A percentile compares a stretch with the other conserved stretches of the same genome.
Evolutionary conservation across 2,329 filamentous ascomycete species (phyloP).

Genomic region (Verticillium klebahnii): DNA sequence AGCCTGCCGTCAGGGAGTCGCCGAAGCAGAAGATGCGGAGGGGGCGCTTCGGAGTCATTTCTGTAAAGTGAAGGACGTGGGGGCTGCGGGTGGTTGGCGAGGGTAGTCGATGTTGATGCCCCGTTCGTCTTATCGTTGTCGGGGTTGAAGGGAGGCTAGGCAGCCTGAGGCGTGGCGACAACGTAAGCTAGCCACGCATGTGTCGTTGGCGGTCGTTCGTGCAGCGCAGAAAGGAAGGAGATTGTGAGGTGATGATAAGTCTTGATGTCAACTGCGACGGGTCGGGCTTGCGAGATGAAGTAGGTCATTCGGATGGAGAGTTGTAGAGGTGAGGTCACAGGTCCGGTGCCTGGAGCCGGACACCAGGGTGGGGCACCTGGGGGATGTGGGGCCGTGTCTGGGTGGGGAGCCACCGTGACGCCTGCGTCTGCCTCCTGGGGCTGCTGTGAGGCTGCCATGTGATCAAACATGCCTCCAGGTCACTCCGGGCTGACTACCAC

Average conservation of each 20-base stretch:
- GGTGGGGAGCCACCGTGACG: background rate
- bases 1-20: conserved; percentile 60
- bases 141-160: background rate
- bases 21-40: conserved; percentile 60
- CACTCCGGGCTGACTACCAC: background rate
- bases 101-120: background rate
- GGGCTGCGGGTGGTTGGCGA: too few relatives aligned
- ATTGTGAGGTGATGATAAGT: background rate
- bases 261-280: background rate
- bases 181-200: too few relatives aligned
- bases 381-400: background rate
- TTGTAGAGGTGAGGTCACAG: background rate
- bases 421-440: background rate
- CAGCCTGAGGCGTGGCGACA: background rate
- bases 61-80: background rate
- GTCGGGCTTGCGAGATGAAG: too few relatives aligned
- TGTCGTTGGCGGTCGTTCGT: too few relatives aligned
- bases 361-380: background rate
- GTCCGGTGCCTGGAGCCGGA: background rate
- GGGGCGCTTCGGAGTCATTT: conserved; percentile 8
- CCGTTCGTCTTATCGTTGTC: background rate
- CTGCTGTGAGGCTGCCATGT: background rate
- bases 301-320: background rate
- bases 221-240: too few relatives aligned
- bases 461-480: background rate